Evolutionary conservation across 805 yeast species (phyloP).

Genomic region (Scheffersomyces coipomensis): DNA sequence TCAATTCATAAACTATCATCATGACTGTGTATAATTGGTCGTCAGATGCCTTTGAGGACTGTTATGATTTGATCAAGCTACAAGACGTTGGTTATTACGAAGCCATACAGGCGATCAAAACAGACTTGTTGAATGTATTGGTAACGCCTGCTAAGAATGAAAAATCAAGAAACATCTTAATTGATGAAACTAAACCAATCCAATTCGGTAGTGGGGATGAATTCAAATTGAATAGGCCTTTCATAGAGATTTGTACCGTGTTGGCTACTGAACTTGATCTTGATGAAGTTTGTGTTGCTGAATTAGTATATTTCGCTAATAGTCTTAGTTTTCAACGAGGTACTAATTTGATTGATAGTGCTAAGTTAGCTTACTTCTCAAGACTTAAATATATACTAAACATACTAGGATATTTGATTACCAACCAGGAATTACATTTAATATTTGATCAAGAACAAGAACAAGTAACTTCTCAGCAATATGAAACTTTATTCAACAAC

Average conservation of each 20-base stretch:
- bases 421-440: constrained; percentile 18
- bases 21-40: constrained; percentile 30
- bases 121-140: constrained; percentile 46
- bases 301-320: constrained; percentile 54
- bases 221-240: constrained; percentile 63
- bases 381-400: constrained; percentile 75
- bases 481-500: constrained; percentile 30
- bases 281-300: constrained; percentile 77
- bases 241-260: constrained; percentile 58
- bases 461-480: constrained; percentile 2
- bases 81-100: constrained; percentile 19
- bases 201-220: constrained; percentile 58
- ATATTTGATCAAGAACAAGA: constrained; percentile 17
- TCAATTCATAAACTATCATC: too few species aligned
- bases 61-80: constrained; percentile 45
- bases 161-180: constrained; percentile 45
- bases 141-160: constrained; percentile 44
- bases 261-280: constrained; percentile 50
- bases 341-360: constrained; percentile 53
- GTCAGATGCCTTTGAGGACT: constrained; percentile 36
- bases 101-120: constrained; percentile 29
- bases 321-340: constrained; percentile 43
- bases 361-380: constrained; percentile 63
- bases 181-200: constrained; percentile 27
- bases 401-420: constrained; percentile 41